Percentiles rank a stretch among this genome's conserved stretches.
phyloP scores from a whole-genome alignment of 2,329 filamentous ascomycete species.

The Curvularia verruculosa region DNA sequence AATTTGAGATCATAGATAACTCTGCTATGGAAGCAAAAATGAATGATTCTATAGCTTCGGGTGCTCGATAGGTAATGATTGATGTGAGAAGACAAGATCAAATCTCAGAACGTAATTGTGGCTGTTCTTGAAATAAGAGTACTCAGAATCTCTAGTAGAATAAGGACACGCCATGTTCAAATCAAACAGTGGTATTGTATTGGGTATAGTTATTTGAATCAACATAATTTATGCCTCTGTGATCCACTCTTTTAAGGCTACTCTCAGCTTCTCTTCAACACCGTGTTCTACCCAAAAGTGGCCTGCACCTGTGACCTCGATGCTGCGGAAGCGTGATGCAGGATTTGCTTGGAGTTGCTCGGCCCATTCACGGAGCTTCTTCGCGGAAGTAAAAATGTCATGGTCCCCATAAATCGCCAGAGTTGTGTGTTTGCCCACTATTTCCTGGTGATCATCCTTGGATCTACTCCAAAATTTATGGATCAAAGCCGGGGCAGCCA shows the following conservation, averaged over 20 bases:
- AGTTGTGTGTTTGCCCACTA: slow-evolving; percentile 50
- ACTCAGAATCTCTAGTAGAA: neutral
- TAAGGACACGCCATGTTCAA: neutral
- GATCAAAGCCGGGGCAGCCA: slow-evolving; percentile 42
- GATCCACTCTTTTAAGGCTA: slow-evolving; percentile 51
- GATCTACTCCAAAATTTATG: slow-evolving; percentile 36
- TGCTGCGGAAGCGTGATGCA: slow-evolving; percentile 46
- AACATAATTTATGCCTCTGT: neutral
- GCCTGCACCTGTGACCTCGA: slow-evolving; percentile 56
- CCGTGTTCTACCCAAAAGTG: slow-evolving; percentile 58
- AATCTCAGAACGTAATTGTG: neutral
- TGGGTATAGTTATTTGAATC: neutral
- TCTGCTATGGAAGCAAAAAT: neutral
- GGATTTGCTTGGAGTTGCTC: slow-evolving; percentile 54
- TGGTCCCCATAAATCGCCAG: slow-evolving; percentile 76
- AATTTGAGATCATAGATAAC: neutral
- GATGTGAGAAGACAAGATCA: neutral
- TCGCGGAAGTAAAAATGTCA: slow-evolving; percentile 73
- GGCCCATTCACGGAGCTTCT: slow-evolving; percentile 71
- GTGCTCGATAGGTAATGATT: neutral
- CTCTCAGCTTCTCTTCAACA: slow-evolving; percentile 49
- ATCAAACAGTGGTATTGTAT: neutral
- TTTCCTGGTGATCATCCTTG: slow-evolving; percentile 18
- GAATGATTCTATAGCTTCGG: neutral
- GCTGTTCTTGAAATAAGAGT: neutral